Evolutionary conservation across 2,329 filamentous ascomycete genomes (phyloP).

Genomic region (Aureobasidium leucospermi): DNA sequence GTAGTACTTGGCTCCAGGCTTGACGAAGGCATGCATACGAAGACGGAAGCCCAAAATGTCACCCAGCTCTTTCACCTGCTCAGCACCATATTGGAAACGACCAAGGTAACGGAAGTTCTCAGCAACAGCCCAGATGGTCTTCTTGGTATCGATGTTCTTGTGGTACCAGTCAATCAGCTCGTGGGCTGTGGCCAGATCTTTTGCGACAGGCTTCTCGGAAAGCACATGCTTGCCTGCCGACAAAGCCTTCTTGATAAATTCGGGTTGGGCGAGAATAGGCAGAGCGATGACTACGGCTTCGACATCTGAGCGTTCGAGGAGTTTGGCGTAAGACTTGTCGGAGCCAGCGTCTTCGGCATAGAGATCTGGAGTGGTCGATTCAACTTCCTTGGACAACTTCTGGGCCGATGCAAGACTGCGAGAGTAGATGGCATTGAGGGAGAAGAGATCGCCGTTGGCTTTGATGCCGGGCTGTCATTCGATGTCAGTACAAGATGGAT

Average conservation of each 20-base stretch:
- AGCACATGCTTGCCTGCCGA: constrained; percentile 48
- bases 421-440: constrained; percentile 59
- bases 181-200: constrained; percentile 46
- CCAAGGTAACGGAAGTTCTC: constrained; percentile 66
- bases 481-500: background rate
- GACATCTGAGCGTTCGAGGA: constrained; percentile 36
- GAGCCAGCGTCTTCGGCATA: constrained; percentile 51
- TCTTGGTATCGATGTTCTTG: constrained; percentile 31
- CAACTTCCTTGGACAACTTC: constrained; percentile 34
- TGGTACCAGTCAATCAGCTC: constrained; percentile 44
- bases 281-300: constrained; percentile 48
- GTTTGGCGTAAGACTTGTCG: constrained; percentile 36
- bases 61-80: constrained; percentile 46
- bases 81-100: constrained; percentile 45
- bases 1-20: constrained; percentile 47
- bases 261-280: constrained; percentile 33
- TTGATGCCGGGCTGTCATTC: constrained; percentile 49
- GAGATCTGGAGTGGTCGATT: constrained; percentile 36
- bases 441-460: constrained; percentile 39
- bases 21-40: constrained; percentile 39
- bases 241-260: constrained; percentile 45
- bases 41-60: constrained; percentile 49
- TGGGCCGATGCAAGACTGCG: constrained; percentile 54
- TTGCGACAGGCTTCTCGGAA: constrained; percentile 47
- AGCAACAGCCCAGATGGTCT: constrained; percentile 51